Base-by-base conservation (phyloP, 2,329 filamentous ascomycete genomes). In the Plenodomus tracheiphilus region DNA sequence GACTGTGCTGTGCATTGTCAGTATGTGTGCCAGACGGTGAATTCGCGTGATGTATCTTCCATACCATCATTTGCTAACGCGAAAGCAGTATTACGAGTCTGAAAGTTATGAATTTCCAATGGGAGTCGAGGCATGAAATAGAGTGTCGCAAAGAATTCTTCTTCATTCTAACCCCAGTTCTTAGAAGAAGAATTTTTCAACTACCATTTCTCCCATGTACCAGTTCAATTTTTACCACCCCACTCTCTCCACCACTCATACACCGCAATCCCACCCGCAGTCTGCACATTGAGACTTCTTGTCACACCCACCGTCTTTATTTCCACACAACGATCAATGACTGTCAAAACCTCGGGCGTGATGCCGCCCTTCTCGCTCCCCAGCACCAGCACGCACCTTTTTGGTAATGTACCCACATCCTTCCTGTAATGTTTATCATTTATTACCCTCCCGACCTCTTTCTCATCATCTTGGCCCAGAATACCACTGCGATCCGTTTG, bases 221-320 rank as follows among this genome's bases (percentile, higher is more conserved):
- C n/a, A n/a, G n/a, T 25, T 28, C 15, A 51, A 7, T n/a, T 18
- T 41, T 54, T 53, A 5, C 51, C 41, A 18, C 58, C 59, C 69
- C 70, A 73, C 57, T 78, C 75, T 54, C 77, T 74, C 63, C 71
- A 73, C 68, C 76, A 81, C 61, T 82, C 79, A 61, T 74, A 81
- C 32, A 81, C 57, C 38, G 79, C 78, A 46, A 80, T 75, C 0
- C 73, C 77, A 13, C 76, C 77, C 11, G 79, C 79, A 19, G 79
- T 81, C 67, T 82, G 79, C 51, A 82, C 79, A 64, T 82, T 82
- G 67, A 82, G 65, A 60, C 78, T 81, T 56, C 79, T 71, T 25
- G 79, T 81, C 6, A 80, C 71, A 0, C 79, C 79, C 41, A 73
- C 70, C 52, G 81, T 80, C 41, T 71, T 69, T 40, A 82, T 79